These are phyloP conservation scores for Terana coerulea DNA, from an alignment of 768 basidiomycete species.

Conservation along the genomic window DNA sequence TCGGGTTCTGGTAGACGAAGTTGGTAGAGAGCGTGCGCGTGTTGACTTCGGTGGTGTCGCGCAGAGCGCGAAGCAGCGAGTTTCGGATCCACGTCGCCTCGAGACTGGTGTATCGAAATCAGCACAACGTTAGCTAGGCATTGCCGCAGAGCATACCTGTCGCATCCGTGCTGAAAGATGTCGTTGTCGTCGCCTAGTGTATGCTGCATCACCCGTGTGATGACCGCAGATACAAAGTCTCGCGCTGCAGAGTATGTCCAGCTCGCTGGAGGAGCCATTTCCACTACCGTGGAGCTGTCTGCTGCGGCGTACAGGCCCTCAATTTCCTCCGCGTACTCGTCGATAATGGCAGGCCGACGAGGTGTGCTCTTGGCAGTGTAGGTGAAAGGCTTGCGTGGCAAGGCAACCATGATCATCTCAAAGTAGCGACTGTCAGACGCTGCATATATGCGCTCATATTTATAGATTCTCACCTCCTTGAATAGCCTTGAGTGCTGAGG, in stretches of 20 bases:
- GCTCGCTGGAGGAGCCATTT: constrained; percentile 21
- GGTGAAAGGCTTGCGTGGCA: constrained; percentile 37
- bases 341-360: constrained; percentile 33
- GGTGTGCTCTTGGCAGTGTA: constrained; percentile 40
- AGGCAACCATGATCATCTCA: constrained; percentile 42
- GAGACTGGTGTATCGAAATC: constrained; percentile 24
- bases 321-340: constrained; percentile 38
- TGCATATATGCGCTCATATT: neutral
- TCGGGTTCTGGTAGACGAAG: constrained; percentile 38
- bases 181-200: constrained; percentile 31
- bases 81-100: constrained; percentile 32
- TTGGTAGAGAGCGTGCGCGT: constrained; percentile 22
- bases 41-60: constrained; percentile 15
- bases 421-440: neutral
- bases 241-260: constrained; percentile 23
- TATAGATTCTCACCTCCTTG: constrained; percentile 41
- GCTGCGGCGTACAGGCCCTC: constrained; percentile 30
- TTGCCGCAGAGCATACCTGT: constrained; percentile 31
- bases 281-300: constrained; percentile 29
- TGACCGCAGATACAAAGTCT: constrained; percentile 30
- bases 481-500: constrained; percentile 44
- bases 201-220: constrained; percentile 29
- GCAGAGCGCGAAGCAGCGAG: constrained; percentile 26
- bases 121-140: neutral
- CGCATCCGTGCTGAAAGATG: constrained; percentile 38